Percentiles rank a stretch among this genome's conserved stretches.
phyloP scores from a whole-genome alignment of 2,329 filamentous ascomycete species.

The Phoma sp. region DNA sequence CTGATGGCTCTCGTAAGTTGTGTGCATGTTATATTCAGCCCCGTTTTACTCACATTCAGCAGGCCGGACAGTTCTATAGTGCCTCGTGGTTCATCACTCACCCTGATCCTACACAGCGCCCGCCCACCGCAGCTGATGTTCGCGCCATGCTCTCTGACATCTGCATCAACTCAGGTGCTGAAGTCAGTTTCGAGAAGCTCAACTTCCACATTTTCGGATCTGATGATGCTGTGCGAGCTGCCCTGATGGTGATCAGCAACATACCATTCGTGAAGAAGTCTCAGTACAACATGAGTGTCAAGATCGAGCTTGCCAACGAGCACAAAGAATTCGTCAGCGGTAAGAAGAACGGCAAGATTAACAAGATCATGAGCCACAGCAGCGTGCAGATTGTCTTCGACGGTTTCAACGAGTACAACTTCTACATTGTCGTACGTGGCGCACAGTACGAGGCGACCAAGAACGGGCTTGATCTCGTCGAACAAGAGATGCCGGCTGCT shows the following conservation, averaged over 20 bases:
- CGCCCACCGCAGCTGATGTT: slow-evolving; percentile 72
- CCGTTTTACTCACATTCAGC: slow-evolving; percentile 27
- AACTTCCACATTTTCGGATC: slow-evolving; percentile 94
- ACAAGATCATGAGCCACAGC: slow-evolving; percentile 99
- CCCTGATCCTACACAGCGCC: slow-evolving; percentile 70
- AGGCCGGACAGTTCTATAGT: slow-evolving; percentile 97
- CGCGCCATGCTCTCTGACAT: slow-evolving; percentile 94
- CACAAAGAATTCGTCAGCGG: slow-evolving; percentile 99
- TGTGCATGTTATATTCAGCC: neutral
- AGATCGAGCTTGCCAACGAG: slow-evolving; percentile 98
- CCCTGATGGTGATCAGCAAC: slow-evolving; percentile 92
- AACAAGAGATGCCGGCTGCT: slow-evolving; percentile 98
- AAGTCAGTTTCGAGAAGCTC: slow-evolving; percentile 92
- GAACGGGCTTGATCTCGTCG: slow-evolving; percentile 88
- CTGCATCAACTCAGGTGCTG: slow-evolving; percentile 93
- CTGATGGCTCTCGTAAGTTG: slow-evolving; percentile 86
- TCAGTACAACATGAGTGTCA: slow-evolving; percentile 93
- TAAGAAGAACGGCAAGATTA: slow-evolving; percentile 99
- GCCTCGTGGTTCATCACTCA: slow-evolving; percentile 94
- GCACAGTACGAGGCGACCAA: slow-evolving; percentile 93
- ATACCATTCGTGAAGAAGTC: slow-evolving; percentile 87
- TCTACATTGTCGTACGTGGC: slow-evolving; percentile 97
- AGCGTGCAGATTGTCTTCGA: slow-evolving; percentile 99
- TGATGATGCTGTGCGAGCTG: slow-evolving; percentile 93
- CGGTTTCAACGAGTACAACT: slow-evolving; percentile 99